These are phyloP conservation scores for Fusarium sp. DNA, from an alignment of 2,329 filamentous ascomycete species.

Conservation along the genomic window DNA sequence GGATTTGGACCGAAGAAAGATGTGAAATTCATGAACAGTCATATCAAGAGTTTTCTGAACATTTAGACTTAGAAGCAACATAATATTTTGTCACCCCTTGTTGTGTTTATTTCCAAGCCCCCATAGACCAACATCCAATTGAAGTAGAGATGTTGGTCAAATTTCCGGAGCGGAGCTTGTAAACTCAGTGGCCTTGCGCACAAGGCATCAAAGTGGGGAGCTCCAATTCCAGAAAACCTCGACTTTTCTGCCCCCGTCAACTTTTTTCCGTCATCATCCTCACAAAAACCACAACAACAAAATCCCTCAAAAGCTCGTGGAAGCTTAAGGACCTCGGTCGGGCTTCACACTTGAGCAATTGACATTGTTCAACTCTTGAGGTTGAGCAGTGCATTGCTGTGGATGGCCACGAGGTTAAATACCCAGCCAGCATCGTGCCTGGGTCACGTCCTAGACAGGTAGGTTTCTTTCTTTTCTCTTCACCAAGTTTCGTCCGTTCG, in stretches of 20 bases:
- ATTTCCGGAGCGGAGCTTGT: slow-evolving; percentile 6
- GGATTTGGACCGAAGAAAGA: not conserved
- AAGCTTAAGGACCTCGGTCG: slow-evolving; percentile 27
- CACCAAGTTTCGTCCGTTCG: not conserved
- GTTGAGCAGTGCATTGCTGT: slow-evolving; percentile 40
- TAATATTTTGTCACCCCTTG: not conserved
- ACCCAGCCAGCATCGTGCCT: slow-evolving; percentile 42
- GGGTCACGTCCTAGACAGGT: slow-evolving; percentile 51
- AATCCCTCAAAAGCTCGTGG: slow-evolving; percentile 17
- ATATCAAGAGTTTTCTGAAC: not conserved
- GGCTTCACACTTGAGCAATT: slow-evolving; percentile 35
- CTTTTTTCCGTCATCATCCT: slow-evolving; percentile 35
- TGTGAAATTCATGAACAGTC: not conserved
- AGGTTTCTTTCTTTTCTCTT: slow-evolving; percentile 30
- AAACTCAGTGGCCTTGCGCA: slow-evolving; percentile 44
- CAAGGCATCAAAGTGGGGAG: slow-evolving; percentile 50
- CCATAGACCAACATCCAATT: not conserved
- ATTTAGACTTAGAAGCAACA: not conserved
- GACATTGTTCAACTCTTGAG: slow-evolving; percentile 34
- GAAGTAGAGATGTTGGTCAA: slow-evolving; percentile 6
- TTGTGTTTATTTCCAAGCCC: not conserved
- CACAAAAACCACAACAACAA: slow-evolving; percentile 24
- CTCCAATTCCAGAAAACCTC: slow-evolving; percentile 46
- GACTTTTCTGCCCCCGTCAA: slow-evolving; percentile 24
- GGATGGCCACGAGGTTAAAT: slow-evolving; percentile 45